A percentile compares a stretch with the other conserved stretches of the same genome.
Conservation (phyloP, 2,329 filamentous ascomycete species). For the Fusarium pininemorale region DNA sequence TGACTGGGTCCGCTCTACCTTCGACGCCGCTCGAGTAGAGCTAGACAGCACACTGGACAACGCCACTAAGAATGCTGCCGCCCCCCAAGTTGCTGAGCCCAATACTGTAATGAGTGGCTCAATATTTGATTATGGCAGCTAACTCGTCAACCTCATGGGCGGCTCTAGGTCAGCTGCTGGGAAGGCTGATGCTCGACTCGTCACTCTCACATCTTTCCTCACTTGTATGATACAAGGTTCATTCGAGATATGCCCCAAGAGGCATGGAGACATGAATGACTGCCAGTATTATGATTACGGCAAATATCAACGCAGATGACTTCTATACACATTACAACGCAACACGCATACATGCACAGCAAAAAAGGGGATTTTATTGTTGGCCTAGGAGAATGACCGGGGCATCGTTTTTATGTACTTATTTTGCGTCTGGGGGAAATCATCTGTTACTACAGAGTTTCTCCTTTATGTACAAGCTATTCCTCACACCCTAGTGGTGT, state of each 20-base stretch:
- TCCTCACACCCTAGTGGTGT: slow-evolving; percentile 8
- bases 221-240: slow-evolving; percentile 21
- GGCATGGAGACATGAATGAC: not conserved
- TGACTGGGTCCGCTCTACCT: slow-evolving; percentile 66
- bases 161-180: not conserved
- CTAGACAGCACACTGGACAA: slow-evolving; percentile 48
- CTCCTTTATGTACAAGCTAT: not conserved
- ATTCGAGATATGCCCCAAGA: not conserved
- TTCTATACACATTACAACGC: not conserved
- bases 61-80: slow-evolving; percentile 35
- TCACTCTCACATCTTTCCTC: not conserved
- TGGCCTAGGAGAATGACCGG: slow-evolving; percentile 17
- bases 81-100: not conserved
- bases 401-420: slow-evolving; percentile 10
- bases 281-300: slow-evolving; percentile 6
- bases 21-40: slow-evolving; percentile 50
- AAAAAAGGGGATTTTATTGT: slow-evolving; percentile 27
- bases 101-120: slow-evolving; percentile 25
- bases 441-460: slow-evolving; percentile 2
- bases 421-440: slow-evolving; percentile 11
- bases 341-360: slow-evolving; percentile 15
- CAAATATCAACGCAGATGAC: slow-evolving; percentile 10
- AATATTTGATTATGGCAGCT: slow-evolving; percentile 32
- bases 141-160: not conserved
- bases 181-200: not conserved